Evolutionary conservation across 2,329 filamentous ascomycete species (phyloP).

Genomic region (Exophiala calicioides): DNA sequence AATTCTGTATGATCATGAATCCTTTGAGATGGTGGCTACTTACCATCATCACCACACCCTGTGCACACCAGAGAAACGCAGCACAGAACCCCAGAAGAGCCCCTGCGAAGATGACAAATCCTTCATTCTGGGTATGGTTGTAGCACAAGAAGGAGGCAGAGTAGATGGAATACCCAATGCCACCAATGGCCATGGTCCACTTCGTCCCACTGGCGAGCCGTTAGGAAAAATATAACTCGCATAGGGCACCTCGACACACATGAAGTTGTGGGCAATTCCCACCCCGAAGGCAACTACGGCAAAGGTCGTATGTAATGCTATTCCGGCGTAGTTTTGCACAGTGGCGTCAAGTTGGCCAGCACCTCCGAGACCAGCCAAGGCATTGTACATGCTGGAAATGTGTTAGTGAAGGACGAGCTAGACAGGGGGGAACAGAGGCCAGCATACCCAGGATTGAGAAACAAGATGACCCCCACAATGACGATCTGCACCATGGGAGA

Average conservation of each 20-base stretch:
- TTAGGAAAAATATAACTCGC: slow-evolving; percentile 32
- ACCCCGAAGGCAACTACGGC: slow-evolving; percentile 65
- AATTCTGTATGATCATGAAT: neutral
- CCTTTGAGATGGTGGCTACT: neutral
- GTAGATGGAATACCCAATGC: slow-evolving; percentile 52
- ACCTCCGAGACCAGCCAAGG: slow-evolving; percentile 60
- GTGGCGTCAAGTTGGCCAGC: slow-evolving; percentile 53
- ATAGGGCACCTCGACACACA: neutral
- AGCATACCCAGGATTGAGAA: slow-evolving; percentile 71
- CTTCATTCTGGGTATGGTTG: slow-evolving; percentile 51
- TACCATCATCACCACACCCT: slow-evolving; percentile 65
- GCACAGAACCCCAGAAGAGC: slow-evolving; percentile 52
- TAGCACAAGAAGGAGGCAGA: slow-evolving; percentile 52
- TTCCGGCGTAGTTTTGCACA: slow-evolving; percentile 7
- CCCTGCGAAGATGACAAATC: slow-evolving; percentile 52
- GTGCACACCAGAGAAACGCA: slow-evolving; percentile 53
- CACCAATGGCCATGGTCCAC: slow-evolving; percentile 46
- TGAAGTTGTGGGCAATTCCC: slow-evolving; percentile 47
- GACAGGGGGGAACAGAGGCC: slow-evolving; percentile 68
- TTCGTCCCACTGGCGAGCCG: slow-evolving; percentile 40
- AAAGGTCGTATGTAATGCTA: slow-evolving; percentile 61
- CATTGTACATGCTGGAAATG: slow-evolving; percentile 63
- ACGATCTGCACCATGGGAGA: slow-evolving; percentile 71
- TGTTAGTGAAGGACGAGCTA: slow-evolving; percentile 44
- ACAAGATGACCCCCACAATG: slow-evolving; percentile 70